A percentile compares a stretch with the other conserved stretches of the same genome.
These are phyloP conservation scores for Eremothecium sinecaudum DNA, from an alignment of 1,139 yeast genomes.

Conservation along the genomic window DNA sequence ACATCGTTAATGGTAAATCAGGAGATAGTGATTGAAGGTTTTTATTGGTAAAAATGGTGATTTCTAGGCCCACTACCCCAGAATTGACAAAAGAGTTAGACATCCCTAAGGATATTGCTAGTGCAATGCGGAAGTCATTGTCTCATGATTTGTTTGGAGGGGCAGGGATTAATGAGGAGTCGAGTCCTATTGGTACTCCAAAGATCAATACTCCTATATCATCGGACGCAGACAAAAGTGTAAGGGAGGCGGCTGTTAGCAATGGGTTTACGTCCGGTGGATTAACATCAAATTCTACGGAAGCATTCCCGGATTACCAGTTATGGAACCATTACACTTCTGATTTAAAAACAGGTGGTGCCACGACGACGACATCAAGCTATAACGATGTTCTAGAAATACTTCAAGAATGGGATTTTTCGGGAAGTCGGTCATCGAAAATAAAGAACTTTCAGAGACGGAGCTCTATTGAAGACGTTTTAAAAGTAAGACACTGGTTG, in stretches of 20 bases:
- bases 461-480: conserved; percentile 28
- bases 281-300: not conserved
- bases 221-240: not conserved
- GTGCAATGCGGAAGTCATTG: conserved; percentile 30
- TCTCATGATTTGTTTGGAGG: conserved; percentile 18
- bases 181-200: conserved; percentile 18
- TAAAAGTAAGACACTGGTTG: conserved; percentile 26
- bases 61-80: conserved; percentile 8
- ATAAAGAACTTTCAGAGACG: conserved; percentile 15
- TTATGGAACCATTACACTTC: conserved; percentile 20
- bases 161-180: conserved; percentile 8
- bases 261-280: not conserved
- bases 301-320: conserved; percentile 13
- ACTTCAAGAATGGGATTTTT: conserved; percentile 10
- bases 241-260: not conserved
- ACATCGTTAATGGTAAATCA: no score
- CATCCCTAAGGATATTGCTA: conserved; percentile 21
- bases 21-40: no score
- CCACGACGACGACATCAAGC: conserved; percentile 1
- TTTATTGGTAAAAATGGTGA: no score
- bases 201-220: conserved; percentile 6
- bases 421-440: conserved; percentile 4
- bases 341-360: conserved; percentile 8
- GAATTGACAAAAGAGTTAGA: conserved; percentile 9
- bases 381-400: conserved; percentile 8